phyloP scores from a whole-genome alignment of 1,284 basidiomycete species.

The Puccinia sorghi region DNA sequence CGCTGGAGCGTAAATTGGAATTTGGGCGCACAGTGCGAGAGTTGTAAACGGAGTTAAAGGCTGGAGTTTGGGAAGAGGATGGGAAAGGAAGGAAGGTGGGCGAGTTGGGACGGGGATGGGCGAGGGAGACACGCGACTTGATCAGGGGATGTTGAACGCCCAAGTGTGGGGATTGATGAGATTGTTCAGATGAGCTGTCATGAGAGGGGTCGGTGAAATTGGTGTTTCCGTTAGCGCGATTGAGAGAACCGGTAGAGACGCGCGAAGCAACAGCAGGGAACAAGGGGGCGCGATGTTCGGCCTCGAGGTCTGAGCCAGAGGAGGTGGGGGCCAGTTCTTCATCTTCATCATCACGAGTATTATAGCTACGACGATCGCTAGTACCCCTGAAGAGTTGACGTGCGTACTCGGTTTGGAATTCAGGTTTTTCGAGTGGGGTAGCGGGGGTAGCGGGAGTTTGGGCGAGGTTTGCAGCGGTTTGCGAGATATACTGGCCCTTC shows the following conservation, averaged over 20 bases:
- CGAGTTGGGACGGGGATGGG: slow-evolving; percentile 1
- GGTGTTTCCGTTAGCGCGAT: not conserved
- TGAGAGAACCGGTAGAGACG: slow-evolving; percentile 2
- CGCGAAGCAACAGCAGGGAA: not conserved
- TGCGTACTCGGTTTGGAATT: slow-evolving; percentile 45
- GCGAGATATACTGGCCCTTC: slow-evolving; percentile 2
- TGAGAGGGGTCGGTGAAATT: not conserved
- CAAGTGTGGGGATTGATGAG: not conserved
- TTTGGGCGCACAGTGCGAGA: slow-evolving; percentile 1
- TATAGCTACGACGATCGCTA: slow-evolving; percentile 4
- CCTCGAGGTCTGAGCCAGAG: slow-evolving; percentile 13
- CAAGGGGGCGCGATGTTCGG: not conserved
- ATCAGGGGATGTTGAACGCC: not conserved
- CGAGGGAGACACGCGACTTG: not conserved
- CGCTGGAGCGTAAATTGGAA: slow-evolving; percentile 17
- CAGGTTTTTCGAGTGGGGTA: slow-evolving; percentile 39
- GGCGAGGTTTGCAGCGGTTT: not conserved
- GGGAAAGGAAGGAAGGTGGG: not conserved
- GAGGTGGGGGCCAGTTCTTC: slow-evolving; percentile 29
- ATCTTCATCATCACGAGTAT: slow-evolving; percentile 20
- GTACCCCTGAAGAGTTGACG: slow-evolving; percentile 39
- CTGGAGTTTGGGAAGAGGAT: slow-evolving; percentile 12
- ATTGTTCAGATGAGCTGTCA: slow-evolving; percentile 9
- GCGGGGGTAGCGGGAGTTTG: slow-evolving; percentile 23
- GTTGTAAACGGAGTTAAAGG: slow-evolving; percentile 4